Conservation (phyloP, 306 rosid species). For the Castanospermum australe region DNA sequence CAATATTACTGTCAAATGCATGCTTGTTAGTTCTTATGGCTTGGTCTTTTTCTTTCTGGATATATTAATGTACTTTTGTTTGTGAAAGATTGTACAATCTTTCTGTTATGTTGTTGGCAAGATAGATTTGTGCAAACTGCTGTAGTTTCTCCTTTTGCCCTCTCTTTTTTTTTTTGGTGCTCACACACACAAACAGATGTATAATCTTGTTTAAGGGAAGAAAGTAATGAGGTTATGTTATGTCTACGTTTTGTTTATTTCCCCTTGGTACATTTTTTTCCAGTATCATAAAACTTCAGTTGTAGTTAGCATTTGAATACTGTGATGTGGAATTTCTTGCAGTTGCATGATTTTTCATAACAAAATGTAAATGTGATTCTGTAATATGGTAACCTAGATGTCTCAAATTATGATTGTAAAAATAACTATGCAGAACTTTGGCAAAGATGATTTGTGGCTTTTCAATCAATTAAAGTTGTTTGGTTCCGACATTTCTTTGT, state of each 20-base stretch:
- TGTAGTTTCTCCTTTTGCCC: neutral
- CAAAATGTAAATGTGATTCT: neutral
- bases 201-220: neutral
- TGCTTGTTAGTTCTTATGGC: neutral
- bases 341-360: neutral
- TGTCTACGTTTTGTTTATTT: neutral
- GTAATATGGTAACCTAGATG: neutral
- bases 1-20: neutral
- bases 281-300: neutral
- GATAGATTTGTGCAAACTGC: neutral
- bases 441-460: conserved; percentile 7
- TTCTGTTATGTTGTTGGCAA: neutral
- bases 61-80: neutral
- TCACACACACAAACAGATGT: neutral
- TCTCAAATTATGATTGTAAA: neutral
- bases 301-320: neutral
- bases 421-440: neutral
- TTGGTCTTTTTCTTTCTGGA: neutral
- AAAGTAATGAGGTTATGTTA: neutral
- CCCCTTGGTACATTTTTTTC: neutral
- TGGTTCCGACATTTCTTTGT: conserved; percentile 26
- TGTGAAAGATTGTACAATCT: conserved; percentile 2
- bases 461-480: conserved; percentile 7
- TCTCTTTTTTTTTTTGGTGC: neutral
- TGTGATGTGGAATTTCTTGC: neutral